phyloP scores from a whole-genome alignment of 2,329 filamentous ascomycete genomes.

The Pseudogymnoascus sp. region DNA sequence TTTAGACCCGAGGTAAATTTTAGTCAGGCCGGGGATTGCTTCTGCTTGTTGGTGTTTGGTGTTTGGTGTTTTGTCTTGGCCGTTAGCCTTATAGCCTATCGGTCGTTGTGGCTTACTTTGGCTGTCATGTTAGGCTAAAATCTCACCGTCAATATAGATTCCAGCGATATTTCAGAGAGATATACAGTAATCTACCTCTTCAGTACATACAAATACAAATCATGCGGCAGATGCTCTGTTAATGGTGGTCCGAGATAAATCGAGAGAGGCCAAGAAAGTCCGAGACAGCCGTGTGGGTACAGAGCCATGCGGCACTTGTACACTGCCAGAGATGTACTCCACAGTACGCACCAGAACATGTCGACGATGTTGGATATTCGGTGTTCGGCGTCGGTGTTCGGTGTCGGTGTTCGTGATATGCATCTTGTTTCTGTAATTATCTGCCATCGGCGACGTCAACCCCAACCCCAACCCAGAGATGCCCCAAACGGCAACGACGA shows the following conservation, averaged over 20 bases:
- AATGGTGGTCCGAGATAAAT: background rate
- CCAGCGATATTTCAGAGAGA: background rate
- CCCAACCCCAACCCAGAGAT: background rate
- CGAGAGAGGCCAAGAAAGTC: background rate
- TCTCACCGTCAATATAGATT: background rate
- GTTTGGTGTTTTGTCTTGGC: background rate
- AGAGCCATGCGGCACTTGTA: background rate
- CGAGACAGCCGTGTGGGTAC: background rate
- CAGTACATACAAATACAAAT: background rate
- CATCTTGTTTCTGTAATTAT: too few relatives aligned
- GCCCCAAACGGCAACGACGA: background rate
- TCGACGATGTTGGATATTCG: background rate
- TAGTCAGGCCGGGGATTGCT: background rate
- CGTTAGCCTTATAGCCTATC: background rate
- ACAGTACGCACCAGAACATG: background rate
- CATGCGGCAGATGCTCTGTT: background rate
- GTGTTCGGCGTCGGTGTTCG: background rate
- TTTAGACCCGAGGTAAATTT: background rate
- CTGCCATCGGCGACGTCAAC: too few relatives aligned
- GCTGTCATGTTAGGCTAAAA: background rate
- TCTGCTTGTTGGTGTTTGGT: background rate
- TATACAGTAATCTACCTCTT: background rate
- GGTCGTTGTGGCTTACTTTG: background rate
- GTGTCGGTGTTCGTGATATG: too few relatives aligned
- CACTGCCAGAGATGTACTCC: background rate